phyloP scores from a whole-genome alignment of 2,329 filamentous ascomycete species.

The Aureobasidium melanogenum region DNA sequence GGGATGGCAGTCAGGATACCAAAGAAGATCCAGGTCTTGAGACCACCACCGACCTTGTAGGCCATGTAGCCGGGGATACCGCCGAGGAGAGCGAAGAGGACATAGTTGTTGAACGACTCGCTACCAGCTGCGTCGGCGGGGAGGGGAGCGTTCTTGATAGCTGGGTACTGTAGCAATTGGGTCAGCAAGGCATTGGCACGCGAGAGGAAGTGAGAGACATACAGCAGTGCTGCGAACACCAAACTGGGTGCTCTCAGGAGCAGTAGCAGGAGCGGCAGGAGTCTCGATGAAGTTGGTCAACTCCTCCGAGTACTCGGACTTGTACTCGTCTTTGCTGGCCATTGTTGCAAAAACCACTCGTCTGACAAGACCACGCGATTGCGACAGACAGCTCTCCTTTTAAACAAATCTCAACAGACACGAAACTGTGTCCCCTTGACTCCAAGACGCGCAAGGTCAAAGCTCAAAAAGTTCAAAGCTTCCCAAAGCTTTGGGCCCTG shows the following conservation, averaged over 20 bases:
- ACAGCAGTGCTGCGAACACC: slow-evolving; percentile 55
- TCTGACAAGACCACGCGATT: background rate
- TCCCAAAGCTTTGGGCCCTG: background rate
- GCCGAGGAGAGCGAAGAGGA: slow-evolving; percentile 62
- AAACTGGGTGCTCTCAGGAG: slow-evolving; percentile 45
- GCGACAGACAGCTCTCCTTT: background rate
- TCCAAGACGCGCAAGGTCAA: background rate
- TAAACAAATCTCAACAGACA: slow-evolving; percentile 2
- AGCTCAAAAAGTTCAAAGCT: slow-evolving; percentile 6
- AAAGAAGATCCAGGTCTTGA: slow-evolving; percentile 84
- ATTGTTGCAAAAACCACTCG: background rate
- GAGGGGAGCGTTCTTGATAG: slow-evolving; percentile 90
- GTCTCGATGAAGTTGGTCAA: slow-evolving; percentile 60
- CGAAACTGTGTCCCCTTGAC: slow-evolving; percentile 8
- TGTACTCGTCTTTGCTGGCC: slow-evolving; percentile 5
- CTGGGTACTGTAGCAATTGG: slow-evolving; percentile 53
- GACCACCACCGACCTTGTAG: slow-evolving; percentile 74
- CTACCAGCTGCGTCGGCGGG: slow-evolving; percentile 79
- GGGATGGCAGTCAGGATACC: slow-evolving; percentile 69
- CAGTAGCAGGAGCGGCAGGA: slow-evolving; percentile 46
- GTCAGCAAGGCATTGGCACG: slow-evolving; percentile 15
- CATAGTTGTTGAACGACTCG: slow-evolving; percentile 78
- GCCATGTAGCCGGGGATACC: slow-evolving; percentile 70
- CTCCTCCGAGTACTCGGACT: slow-evolving; percentile 34
- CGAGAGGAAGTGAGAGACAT: slow-evolving; percentile 24